A percentile compares a stretch with the other conserved stretches of the same genome.
These are phyloP conservation scores for Penicillium cinerascens DNA, from an alignment of 495 filamentous ascomycete species.

Conservation along the genomic window DNA sequence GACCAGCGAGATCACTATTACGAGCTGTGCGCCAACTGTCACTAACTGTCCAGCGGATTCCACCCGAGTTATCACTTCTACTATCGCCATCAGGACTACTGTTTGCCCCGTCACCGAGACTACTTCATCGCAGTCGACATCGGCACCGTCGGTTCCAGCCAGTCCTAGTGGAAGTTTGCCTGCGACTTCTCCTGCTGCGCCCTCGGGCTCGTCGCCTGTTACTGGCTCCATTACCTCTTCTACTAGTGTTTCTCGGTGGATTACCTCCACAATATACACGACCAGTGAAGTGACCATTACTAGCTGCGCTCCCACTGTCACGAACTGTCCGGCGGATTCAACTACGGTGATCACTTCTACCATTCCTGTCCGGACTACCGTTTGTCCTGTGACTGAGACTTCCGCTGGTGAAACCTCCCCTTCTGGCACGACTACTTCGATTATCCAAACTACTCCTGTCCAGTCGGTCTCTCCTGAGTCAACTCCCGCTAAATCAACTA, in stretches of 20 bases:
- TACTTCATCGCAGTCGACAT: neutral
- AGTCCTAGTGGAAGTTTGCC: neutral
- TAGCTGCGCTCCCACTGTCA: constrained; percentile 46
- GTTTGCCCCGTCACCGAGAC: constrained; percentile 28
- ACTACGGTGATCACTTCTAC: constrained; percentile 1
- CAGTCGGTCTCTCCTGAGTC: too few species aligned
- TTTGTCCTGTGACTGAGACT: constrained; percentile 29
- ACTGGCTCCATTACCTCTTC: neutral
- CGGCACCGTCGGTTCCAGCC: neutral
- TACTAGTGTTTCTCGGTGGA: neutral
- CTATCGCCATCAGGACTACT: neutral
- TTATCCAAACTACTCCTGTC: neutral
- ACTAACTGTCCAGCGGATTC: constrained; percentile 15
- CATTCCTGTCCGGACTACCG: neutral
- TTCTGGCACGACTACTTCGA: neutral
- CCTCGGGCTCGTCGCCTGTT: neutral
- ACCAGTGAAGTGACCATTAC: constrained; percentile 36
- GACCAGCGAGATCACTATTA: constrained; percentile 33
- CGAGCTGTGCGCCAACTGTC: constrained; percentile 46
- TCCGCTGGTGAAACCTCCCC: neutral
- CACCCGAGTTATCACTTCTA: neutral
- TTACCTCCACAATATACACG: constrained; percentile 17
- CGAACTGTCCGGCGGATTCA: constrained; percentile 12
- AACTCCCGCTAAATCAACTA: neutral
- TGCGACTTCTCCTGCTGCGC: neutral